Base-by-base conservation (phyloP, 345 rosid genomes). In the Melastoma malabathricum region DNA sequence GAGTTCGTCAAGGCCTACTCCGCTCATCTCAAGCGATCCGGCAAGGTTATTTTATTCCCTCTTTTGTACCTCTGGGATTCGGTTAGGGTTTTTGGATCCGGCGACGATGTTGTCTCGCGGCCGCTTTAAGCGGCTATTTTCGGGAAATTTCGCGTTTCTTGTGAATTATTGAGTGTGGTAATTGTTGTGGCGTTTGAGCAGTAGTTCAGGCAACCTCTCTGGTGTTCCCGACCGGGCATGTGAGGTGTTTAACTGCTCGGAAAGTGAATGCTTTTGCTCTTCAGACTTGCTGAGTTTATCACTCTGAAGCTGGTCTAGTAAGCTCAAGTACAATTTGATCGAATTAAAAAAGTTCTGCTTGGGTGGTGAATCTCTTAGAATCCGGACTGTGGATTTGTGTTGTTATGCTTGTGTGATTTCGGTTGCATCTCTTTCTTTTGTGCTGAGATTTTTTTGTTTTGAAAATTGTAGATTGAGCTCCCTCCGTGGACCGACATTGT, bases 401-500 rank as follows among this genome's bases (percentile, higher is more conserved):
- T 25, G 29, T 51, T 51, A 22, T 1, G 6, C 13, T 9, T 2
- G 3, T 22, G 25, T 22, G 2, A 22, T 4, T 22, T 22, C 25
- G 25, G 25, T 22, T 22, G 4, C 25, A 22, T 1, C 25, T 22
- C 25, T 22, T 22, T 22, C 25, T 22, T 22, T 22, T 22, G 25
- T 22, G 25, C 25, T 22, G 25, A 22, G 25, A 22, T 22, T 22
- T 22, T 22, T 22, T 22, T 22, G 25, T 22, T 22, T 22, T 22
- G 4, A 22, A 22, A 22, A 31, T 31, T 31, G 38, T 50, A 78
- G 89, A 64, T 81, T 50, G 89, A 81, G 70, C 64, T 78, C 52
- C 84, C 89, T 48, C 58, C 59, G 6, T 81, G 89, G 89, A 76
- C 80, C 41, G 89, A 81, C 60, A 78, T 81, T 5, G 89, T 81